Evolutionary conservation across 2,329 filamentous ascomycete genomes (phyloP).

Genomic region (Stagonosporopsis rhizophila): DNA sequence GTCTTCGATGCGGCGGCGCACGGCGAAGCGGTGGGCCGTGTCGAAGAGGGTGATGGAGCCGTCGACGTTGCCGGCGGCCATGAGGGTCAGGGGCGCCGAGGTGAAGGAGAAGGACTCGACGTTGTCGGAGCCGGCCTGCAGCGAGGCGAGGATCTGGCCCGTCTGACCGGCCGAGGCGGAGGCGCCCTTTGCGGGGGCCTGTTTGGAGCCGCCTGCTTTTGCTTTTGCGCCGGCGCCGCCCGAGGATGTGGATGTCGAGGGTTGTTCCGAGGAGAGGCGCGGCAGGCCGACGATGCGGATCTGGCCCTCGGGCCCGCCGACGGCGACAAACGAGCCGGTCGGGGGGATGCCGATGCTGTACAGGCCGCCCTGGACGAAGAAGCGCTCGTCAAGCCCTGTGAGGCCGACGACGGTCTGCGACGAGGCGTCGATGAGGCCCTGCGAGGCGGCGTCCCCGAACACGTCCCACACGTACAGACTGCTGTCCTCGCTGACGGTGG

Average conservation of each 20-base stretch:
- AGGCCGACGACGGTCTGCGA: slow-evolving; percentile 75
- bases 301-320: slow-evolving; percentile 85
- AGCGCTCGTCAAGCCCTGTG: slow-evolving; percentile 84
- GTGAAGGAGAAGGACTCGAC: slow-evolving; percentile 79
- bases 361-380: slow-evolving; percentile 87
- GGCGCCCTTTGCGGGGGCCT: slow-evolving; percentile 51
- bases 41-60: slow-evolving; percentile 85
- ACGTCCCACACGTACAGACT: slow-evolving; percentile 93
- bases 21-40: slow-evolving; percentile 81
- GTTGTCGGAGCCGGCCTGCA: slow-evolving; percentile 79
- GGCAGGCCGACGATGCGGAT: slow-evolving; percentile 88
- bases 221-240: slow-evolving; percentile 56
- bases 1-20: slow-evolving; percentile 80
- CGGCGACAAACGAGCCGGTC: slow-evolving; percentile 78
- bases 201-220: slow-evolving; percentile 57
- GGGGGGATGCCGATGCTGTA: slow-evolving; percentile 88
- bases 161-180: slow-evolving; percentile 57
- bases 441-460: slow-evolving; percentile 77
- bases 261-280: slow-evolving; percentile 55
- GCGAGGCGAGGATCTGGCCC: slow-evolving; percentile 78
- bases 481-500: slow-evolving; percentile 87
- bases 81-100: slow-evolving; percentile 65
- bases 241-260: slow-evolving; percentile 48
- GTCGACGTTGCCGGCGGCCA: slow-evolving; percentile 70
- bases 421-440: slow-evolving; percentile 63